phyloP scores from a whole-genome alignment of 2,329 filamentous ascomycete species.

The Stachybotrys chlorohalonatus region DNA sequence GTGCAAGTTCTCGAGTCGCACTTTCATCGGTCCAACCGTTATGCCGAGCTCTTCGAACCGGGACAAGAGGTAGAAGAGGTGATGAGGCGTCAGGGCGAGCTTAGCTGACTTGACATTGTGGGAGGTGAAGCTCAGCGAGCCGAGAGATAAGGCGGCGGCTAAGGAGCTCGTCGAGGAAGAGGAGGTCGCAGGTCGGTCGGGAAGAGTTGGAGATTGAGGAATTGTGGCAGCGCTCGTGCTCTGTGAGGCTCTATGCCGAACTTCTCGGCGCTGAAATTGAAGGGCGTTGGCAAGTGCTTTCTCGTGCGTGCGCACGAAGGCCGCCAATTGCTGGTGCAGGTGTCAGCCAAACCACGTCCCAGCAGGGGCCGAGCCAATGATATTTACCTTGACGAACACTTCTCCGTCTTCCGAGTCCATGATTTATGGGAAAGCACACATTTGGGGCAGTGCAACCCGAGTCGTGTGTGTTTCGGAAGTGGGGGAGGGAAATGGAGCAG shows the following conservation, averaged over 20 bases:
- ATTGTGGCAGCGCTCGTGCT: slow-evolving; percentile 50
- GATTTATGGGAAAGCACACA: slow-evolving; percentile 31
- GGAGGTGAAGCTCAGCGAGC: slow-evolving; percentile 75
- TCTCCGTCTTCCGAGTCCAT: slow-evolving; percentile 90
- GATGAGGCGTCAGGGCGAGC: slow-evolving; percentile 86
- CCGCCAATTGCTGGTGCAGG: slow-evolving; percentile 71
- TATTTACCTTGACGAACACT: slow-evolving; percentile 70
- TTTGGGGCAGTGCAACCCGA: slow-evolving; percentile 8
- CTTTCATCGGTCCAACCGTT: slow-evolving; percentile 88
- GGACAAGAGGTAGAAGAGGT: slow-evolving; percentile 92
- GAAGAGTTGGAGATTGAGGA: slow-evolving; percentile 47
- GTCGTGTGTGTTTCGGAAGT: slow-evolving; percentile 1
- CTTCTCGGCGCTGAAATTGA: slow-evolving; percentile 66
- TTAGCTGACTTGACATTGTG: slow-evolving; percentile 82
- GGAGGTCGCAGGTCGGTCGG: slow-evolving; percentile 54
- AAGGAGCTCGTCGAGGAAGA: slow-evolving; percentile 65
- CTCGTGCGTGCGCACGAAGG: slow-evolving; percentile 94
- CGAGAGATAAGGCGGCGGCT: slow-evolving; percentile 78
- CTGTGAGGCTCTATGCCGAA: slow-evolving; percentile 61
- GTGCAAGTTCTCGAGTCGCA: slow-evolving; percentile 89
- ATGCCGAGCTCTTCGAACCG: slow-evolving; percentile 91
- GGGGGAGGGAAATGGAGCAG: not conserved
- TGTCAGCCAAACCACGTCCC: slow-evolving; percentile 19
- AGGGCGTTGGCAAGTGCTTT: slow-evolving; percentile 94
- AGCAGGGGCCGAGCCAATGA: slow-evolving; percentile 14